Evolutionary conservation across 306 rosid genomes (phyloP).

Genomic region (Vigna nakashimae): DNA sequence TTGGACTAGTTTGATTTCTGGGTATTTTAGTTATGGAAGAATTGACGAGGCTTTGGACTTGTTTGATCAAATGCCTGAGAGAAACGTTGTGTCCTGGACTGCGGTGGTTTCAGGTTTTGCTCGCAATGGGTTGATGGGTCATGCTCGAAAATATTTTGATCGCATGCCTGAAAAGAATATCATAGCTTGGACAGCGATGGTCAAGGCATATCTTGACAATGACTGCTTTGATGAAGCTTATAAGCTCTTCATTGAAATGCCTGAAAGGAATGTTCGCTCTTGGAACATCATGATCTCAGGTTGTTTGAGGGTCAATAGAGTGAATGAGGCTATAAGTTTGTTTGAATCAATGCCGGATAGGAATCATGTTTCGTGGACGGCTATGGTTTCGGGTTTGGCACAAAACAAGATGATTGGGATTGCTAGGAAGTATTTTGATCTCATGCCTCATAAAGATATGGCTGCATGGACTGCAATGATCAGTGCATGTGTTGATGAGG

Average conservation of each 20-base stretch:
- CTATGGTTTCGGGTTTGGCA: constrained; percentile 60
- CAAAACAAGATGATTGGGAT: constrained; percentile 44
- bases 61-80: constrained; percentile 54
- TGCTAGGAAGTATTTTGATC: constrained; percentile 59
- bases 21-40: constrained; percentile 49
- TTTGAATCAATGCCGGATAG: constrained; percentile 52
- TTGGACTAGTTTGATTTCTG: constrained; percentile 63
- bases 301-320: constrained; percentile 48
- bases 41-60: constrained; percentile 51
- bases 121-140: constrained; percentile 47
- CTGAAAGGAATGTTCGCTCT: constrained; percentile 50
- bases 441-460: constrained; percentile 52
- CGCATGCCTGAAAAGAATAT: constrained; percentile 58
- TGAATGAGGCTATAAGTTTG: constrained; percentile 53
- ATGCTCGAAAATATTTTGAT: constrained; percentile 47
- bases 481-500: constrained; percentile 48
- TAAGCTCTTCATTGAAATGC: constrained; percentile 54
- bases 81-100: constrained; percentile 59
- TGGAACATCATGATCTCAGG: constrained; percentile 66
- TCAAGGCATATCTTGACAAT: constrained; percentile 57
- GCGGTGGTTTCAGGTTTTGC: constrained; percentile 47
- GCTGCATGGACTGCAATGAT: constrained; percentile 63
- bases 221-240: constrained; percentile 49
- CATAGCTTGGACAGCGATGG: constrained; percentile 59
- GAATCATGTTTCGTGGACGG: constrained; percentile 57